Percentiles rank a stretch among this genome's conserved stretches.
Conservation (phyloP, 768 basidiomycete genomes). For the Antrodiella citrinella region DNA sequence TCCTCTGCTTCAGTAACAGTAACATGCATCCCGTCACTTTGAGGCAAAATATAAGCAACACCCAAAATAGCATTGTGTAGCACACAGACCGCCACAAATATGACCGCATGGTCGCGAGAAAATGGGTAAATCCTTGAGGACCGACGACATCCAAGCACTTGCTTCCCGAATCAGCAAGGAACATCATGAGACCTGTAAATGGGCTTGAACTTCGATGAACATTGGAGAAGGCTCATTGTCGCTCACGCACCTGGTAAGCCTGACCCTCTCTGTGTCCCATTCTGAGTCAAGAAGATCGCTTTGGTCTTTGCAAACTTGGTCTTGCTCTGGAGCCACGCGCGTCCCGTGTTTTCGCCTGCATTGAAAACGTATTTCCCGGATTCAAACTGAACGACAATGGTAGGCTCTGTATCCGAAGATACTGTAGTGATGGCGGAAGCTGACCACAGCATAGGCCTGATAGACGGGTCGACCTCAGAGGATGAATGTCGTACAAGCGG, state of each 20-base stretch:
- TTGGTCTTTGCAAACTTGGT: slow-evolving; percentile 59
- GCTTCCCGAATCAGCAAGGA: slow-evolving; percentile 63
- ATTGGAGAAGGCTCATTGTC: not conserved
- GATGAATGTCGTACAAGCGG: not conserved
- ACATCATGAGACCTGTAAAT: slow-evolving; percentile 64
- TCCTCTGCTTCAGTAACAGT: slow-evolving; percentile 33
- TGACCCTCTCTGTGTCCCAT: slow-evolving; percentile 50
- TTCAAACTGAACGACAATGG: slow-evolving; percentile 68
- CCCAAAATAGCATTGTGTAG: too few species aligned
- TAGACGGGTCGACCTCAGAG: not conserved
- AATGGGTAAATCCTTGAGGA: slow-evolving; percentile 65
- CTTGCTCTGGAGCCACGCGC: slow-evolving; percentile 63
- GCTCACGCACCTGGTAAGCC: slow-evolving; percentile 71
- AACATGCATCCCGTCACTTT: slow-evolving; percentile 45
- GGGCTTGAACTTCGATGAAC: not conserved
- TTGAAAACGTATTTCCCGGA: slow-evolving; percentile 84
- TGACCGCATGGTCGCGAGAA: slow-evolving; percentile 60
- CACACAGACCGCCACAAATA: slow-evolving; percentile 55
- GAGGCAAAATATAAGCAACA: too few species aligned
- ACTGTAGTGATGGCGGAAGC: slow-evolving; percentile 48
- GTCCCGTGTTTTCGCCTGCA: slow-evolving; percentile 70
- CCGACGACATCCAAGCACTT: slow-evolving; percentile 55
- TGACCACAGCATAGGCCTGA: slow-evolving; percentile 41
- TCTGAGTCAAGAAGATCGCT: slow-evolving; percentile 65
- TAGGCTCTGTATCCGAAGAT: slow-evolving; percentile 76